A percentile compares a stretch with the other conserved stretches of the same genome.
Evolutionary conservation across 164 flowering plant species (phyloP).

Genomic region (Hamamelis virginiana): DNA sequence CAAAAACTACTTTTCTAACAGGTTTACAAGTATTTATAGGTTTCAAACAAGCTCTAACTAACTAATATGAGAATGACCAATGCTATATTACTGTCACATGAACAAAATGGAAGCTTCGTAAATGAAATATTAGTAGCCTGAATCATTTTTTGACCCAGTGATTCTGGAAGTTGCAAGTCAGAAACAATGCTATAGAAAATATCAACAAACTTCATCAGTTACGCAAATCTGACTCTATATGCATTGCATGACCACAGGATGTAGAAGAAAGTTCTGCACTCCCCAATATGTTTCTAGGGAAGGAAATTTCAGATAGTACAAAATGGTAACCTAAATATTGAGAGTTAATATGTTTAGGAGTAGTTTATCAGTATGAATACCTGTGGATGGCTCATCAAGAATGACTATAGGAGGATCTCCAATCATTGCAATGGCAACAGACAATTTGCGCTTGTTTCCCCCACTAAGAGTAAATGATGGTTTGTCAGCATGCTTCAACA

Average conservation of each 20-base stretch:
- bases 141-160: no score
- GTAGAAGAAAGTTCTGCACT: neutral
- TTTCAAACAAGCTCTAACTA: no score
- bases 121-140: no score
- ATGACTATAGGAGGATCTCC: constrained; percentile 97
- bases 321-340: neutral
- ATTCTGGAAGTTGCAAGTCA: neutral
- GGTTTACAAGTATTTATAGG: no score
- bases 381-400: constrained; percentile 99
- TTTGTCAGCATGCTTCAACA: constrained; percentile 79
- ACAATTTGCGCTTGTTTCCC: constrained; percentile 91
- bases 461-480: constrained; percentile 94
- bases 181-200: neutral
- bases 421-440: constrained; percentile 98
- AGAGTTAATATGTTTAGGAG: neutral
- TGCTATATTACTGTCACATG: no score
- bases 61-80: no score
- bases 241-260: neutral
- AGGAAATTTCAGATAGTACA: neutral
- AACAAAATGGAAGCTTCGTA: no score
- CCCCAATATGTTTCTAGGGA: neutral
- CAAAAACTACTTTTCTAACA: no score
- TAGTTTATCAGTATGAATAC: constrained; percentile 28
- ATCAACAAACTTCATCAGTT: neutral
- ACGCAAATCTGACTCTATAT: no score